These are phyloP conservation scores for Vicia faba DNA, from an alignment of 306 rosid species.

Conservation along the genomic window DNA sequence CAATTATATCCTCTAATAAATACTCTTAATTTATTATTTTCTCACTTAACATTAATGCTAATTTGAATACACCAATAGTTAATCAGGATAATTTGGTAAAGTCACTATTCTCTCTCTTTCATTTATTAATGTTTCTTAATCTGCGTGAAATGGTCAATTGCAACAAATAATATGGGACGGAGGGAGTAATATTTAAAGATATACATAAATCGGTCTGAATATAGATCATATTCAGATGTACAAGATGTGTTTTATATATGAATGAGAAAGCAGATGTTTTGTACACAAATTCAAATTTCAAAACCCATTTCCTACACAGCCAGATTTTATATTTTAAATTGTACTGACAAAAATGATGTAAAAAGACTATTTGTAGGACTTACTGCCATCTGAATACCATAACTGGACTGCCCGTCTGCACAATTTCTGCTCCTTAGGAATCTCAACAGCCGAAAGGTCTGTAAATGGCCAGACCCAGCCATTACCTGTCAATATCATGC, in stretches of 20 bases:
- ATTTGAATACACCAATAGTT: no score
- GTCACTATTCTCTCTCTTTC: no score
- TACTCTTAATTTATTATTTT: no score
- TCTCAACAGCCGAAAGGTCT: conserved; percentile 80
- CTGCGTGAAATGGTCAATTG: no score
- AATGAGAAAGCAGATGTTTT: conserved; percentile 12
- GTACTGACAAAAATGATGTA: not conserved
- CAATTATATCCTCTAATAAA: no score
- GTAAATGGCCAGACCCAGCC: conserved; percentile 99
- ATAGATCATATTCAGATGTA: conserved; percentile 16
- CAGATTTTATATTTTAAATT: conserved; percentile 4
- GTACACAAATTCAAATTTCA: conserved; percentile 18
- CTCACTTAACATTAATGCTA: no score
- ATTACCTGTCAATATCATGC: conserved; percentile 60
- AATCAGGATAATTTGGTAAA: no score
- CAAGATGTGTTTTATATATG: not conserved
- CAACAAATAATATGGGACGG: no score
- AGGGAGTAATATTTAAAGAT: not conserved
- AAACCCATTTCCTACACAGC: conserved; percentile 11
- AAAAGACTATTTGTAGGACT: conserved; percentile 42
- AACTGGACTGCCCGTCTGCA: conserved; percentile 86
- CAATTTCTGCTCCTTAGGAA: conserved; percentile 90
- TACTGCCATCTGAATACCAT: conserved; percentile 97
- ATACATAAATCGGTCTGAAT: conserved; percentile 23
- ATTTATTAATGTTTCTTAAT: no score